Percentiles rank a stretch among this genome's conserved stretches.
These are phyloP conservation scores for Rossbeevera mucosa DNA, from an alignment of 768 basidiomycete species.

Conservation along the genomic window DNA sequence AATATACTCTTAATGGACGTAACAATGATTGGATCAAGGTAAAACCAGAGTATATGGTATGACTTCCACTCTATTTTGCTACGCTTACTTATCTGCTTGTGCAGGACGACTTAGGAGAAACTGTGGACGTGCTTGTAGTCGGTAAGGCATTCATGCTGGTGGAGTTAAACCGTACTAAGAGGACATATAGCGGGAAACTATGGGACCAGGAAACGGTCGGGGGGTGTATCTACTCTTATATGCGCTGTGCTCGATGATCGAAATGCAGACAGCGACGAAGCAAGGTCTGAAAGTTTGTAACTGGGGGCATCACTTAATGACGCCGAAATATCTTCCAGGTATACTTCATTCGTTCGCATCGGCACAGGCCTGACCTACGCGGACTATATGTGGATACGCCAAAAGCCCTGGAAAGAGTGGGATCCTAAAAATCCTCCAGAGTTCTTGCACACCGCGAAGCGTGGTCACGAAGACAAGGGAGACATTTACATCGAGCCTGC, in stretches of 20 bases:
- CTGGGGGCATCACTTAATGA: not conserved
- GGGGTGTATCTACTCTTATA: constrained; percentile 84
- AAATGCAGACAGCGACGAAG: constrained; percentile 47
- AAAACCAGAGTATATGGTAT: constrained; percentile 84
- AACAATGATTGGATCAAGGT: constrained; percentile 95
- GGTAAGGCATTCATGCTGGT: constrained; percentile 41
- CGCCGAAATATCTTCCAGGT: constrained; percentile 42
- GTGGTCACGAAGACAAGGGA: constrained; percentile 72
- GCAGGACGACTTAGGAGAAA: constrained; percentile 89
- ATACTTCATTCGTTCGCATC: constrained; percentile 82
- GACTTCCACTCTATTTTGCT: constrained; percentile 2
- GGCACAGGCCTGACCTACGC: constrained; percentile 84
- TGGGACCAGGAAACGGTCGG: constrained; percentile 80
- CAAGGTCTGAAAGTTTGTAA: constrained; percentile 43
- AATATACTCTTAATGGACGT: constrained; percentile 83
- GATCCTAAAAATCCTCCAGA: constrained; percentile 68
- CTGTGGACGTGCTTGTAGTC: constrained; percentile 86
- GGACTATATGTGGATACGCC: constrained; percentile 82
- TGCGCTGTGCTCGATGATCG: constrained; percentile 86
- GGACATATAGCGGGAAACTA: constrained; percentile 70
- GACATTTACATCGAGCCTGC: constrained; percentile 88
- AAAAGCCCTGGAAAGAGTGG: constrained; percentile 80
- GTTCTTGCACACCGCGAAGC: constrained; percentile 61
- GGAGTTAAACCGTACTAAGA: not conserved
- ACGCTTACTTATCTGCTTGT: not conserved